Percentiles rank a stretch among this genome's conserved stretches.
Evolutionary conservation across 441 rosid species (phyloP).

Genomic region (Corymbia citriodora): DNA sequence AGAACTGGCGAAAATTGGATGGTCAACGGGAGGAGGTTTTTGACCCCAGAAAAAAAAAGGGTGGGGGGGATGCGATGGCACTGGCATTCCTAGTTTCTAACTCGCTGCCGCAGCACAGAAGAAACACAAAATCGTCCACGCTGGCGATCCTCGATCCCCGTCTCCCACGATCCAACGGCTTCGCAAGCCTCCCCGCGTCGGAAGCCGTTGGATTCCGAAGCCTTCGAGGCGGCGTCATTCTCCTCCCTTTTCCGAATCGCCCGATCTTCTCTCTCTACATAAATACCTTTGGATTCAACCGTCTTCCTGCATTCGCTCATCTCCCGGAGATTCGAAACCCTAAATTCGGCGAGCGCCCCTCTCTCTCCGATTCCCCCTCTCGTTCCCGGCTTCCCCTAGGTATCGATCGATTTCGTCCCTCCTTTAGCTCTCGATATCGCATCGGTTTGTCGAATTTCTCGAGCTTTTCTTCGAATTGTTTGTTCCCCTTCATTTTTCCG

Average conservation of each 20-base stretch:
- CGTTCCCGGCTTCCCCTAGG: background rate
- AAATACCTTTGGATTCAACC: background rate
- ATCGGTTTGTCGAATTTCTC: background rate
- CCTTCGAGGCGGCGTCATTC: background rate
- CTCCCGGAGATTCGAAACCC: background rate
- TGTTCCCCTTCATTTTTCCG: background rate
- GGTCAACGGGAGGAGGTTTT: background rate
- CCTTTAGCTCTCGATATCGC: background rate
- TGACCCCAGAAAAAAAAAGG: background rate
- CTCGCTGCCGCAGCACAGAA: background rate
- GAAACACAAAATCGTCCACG: conserved; percentile 21
- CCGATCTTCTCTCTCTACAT: background rate
- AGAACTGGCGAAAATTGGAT: background rate
- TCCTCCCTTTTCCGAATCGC: background rate
- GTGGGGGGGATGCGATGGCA: background rate
- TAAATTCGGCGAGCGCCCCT: background rate
- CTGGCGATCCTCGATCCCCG: conserved; percentile 11
- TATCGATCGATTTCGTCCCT: background rate
- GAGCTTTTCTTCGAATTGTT: background rate
- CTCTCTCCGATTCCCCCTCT: background rate
- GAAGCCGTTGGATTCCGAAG: background rate
- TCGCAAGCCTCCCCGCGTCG: background rate
- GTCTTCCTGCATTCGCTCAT: background rate
- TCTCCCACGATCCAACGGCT: background rate
- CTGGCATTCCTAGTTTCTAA: background rate